Percentiles rank a stretch among this genome's conserved stretches.
phyloP scores from a whole-genome alignment of 352 stramenopile genomes.

The Proteromonas lacertae region DNA sequence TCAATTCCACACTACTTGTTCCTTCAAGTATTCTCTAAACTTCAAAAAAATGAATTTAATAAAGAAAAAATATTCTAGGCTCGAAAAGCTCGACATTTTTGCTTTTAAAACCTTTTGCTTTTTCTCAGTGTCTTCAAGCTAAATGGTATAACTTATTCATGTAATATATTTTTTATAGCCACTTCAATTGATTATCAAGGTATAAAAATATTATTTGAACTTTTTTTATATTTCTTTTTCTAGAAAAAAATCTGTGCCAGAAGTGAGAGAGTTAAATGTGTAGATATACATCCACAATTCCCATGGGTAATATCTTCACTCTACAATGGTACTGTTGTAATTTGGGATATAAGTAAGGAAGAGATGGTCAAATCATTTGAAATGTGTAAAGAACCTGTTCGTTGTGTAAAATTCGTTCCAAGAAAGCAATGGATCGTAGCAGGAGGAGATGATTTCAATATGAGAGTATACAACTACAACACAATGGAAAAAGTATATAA shows the following conservation, averaged over 20 bases:
- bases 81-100: no score
- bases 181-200: conserved; percentile 8
- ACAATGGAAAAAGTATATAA: conserved; percentile 73
- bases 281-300: conserved; percentile 63
- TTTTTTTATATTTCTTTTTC: not conserved
- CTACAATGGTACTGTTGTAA: conserved; percentile 88
- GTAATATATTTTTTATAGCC: conserved; percentile 6
- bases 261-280: conserved; percentile 88
- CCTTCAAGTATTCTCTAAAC: no score
- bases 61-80: no score
- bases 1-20: no score
- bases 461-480: conserved; percentile 97
- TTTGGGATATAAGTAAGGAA: conserved; percentile 85
- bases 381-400: conserved; percentile 65
- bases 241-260: conserved; percentile 62
- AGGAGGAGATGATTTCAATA: conserved; percentile 69
- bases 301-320: conserved; percentile 81
- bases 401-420: conserved; percentile 64
- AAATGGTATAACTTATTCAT: no score
- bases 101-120: no score
- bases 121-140: no score
- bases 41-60: no score
- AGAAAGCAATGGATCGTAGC: conserved; percentile 87
- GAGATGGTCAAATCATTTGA: conserved; percentile 78
- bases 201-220: not conserved